Percentiles rank a stretch among this genome's conserved stretches.
Evolutionary conservation across 768 basidiomycete species (phyloP).

Genomic region (Lactarius evosmus): DNA sequence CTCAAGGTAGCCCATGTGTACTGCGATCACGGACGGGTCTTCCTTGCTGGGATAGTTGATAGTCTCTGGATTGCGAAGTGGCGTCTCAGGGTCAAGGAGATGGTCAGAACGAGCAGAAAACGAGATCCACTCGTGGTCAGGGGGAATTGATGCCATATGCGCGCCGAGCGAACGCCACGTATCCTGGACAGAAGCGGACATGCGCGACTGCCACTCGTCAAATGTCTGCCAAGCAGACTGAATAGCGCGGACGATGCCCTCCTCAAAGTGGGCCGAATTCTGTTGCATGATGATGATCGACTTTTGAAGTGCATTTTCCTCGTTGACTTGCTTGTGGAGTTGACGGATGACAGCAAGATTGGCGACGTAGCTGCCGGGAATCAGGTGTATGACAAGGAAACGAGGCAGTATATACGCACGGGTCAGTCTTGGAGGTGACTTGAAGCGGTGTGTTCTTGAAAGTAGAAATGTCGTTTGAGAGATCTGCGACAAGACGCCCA

Average conservation of each 20-base stretch:
- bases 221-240: slow-evolving; percentile 98
- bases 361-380: slow-evolving; percentile 51
- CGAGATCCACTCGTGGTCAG: slow-evolving; percentile 93
- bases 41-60: slow-evolving; percentile 90
- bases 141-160: slow-evolving; percentile 73
- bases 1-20: slow-evolving; percentile 88
- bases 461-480: slow-evolving; percentile 80
- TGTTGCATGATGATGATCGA: slow-evolving; percentile 98
- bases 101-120: slow-evolving; percentile 94
- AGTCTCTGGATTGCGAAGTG: slow-evolving; percentile 70
- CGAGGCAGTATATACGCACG: slow-evolving; percentile 51
- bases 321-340: slow-evolving; percentile 88
- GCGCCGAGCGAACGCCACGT: slow-evolving; percentile 68
- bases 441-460: slow-evolving; percentile 94
- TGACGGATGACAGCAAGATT: slow-evolving; percentile 75
- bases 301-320: slow-evolving; percentile 97
- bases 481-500: slow-evolving; percentile 79
- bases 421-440: slow-evolving; percentile 76
- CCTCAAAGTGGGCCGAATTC: slow-evolving; percentile 94
- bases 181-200: slow-evolving; percentile 67
- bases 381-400: slow-evolving; percentile 9
- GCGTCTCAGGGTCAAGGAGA: slow-evolving; percentile 94
- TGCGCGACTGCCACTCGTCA: slow-evolving; percentile 89
- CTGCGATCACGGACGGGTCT: slow-evolving; percentile 78
- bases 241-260: slow-evolving; percentile 90